Base-by-base conservation (phyloP, 768 basidiomycete genomes). In the Kwoniella dendrophila region DNA sequence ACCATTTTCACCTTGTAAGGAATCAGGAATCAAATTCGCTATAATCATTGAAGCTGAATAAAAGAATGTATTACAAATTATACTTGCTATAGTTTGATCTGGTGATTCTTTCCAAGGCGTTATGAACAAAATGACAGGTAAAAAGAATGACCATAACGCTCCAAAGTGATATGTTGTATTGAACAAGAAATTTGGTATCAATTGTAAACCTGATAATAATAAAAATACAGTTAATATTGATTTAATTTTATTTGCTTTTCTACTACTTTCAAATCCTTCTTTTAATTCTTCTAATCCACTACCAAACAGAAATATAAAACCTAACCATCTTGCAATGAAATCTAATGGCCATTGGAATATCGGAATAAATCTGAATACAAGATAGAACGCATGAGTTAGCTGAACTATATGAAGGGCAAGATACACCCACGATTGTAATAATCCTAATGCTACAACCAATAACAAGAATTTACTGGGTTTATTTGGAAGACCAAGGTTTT, bases 81-180 rank as follows among this genome's bases (percentile, higher is more conserved):
- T 53, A 3, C 49, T 40, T 4, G 69, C 73, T 20, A 75, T 30
- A 0, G 73, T 72, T 38, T 66, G 55, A 4, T 70, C 69, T 5
- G 68, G 52, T 26, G 64, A 63, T 6, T 51, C 61, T 16, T 43
- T 40, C n/a, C 48, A 55, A 0, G 64, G 69, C 3, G 66, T 69
- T n/a, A 67, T 62, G 34, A 75, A 70, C 30, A 75, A 36, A 16
- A 69, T 26, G 18, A 70, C 66, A 8, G 73, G 73, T 10, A 75
- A 36, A 58, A 70, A 63, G 59, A 75, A 75, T 7, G 44, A 49
- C 73, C 73, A 75, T 38, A 75, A 40, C 5, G 73, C 69, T 20
- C 73, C 73, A 38, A 75, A 69, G 59, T 75, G 70, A 38, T 64
- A 66, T 5, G 63, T 47, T 36, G 69, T 64, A 34, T 72, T 66